Evolutionary conservation across 352 stramenopile genomes (phyloP).

Genomic region (Globisporangium takayamanum): DNA sequence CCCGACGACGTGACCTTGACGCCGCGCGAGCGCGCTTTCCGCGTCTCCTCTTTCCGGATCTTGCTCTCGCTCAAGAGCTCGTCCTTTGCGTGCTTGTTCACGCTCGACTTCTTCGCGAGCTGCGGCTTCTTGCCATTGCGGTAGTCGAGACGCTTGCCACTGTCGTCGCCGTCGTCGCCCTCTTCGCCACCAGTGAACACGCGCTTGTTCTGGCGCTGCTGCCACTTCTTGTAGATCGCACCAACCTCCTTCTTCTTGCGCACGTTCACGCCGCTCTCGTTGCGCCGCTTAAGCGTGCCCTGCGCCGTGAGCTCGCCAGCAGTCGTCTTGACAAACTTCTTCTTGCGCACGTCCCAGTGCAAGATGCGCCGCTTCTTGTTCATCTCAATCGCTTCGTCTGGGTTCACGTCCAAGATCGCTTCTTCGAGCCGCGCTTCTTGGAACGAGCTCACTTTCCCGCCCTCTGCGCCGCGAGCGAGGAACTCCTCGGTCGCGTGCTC

Average conservation of each 20-base stretch:
- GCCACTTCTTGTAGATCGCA: slow-evolving; percentile 93
- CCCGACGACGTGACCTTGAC: slow-evolving; percentile 49
- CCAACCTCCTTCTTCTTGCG: slow-evolving; percentile 86
- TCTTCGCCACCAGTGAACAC: slow-evolving; percentile 71
- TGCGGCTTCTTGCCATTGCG: slow-evolving; percentile 71
- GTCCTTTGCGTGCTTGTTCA: slow-evolving; percentile 78
- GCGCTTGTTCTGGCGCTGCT: slow-evolving; percentile 86
- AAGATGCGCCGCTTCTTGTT: slow-evolving; percentile 97
- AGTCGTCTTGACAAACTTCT: slow-evolving; percentile 93
- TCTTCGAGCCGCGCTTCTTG: slow-evolving; percentile 90
- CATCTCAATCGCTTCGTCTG: slow-evolving; percentile 96
- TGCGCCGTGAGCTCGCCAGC: slow-evolving; percentile 84
- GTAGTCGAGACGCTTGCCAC: slow-evolving; percentile 61
- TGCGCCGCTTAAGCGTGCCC: slow-evolving; percentile 78
- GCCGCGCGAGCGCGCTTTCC: slow-evolving; percentile 75
- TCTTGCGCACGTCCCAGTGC: slow-evolving; percentile 98
- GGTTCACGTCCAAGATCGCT: slow-evolving; percentile 96
- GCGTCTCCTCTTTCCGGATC: slow-evolving; percentile 84
- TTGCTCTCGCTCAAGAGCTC: slow-evolving; percentile 69
- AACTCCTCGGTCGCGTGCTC: slow-evolving; percentile 76
- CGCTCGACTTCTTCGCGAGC: slow-evolving; percentile 29
- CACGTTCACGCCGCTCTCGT: slow-evolving; percentile 76
- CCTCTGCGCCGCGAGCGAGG: slow-evolving; percentile 61
- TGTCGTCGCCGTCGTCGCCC: slow-evolving; percentile 36
- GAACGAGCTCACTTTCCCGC: slow-evolving; percentile 74